Percentiles rank a stretch among this genome's conserved stretches.
Conservation (phyloP, 176 grass and related monocot species). For the Rhynchospora tenuis region DNA sequence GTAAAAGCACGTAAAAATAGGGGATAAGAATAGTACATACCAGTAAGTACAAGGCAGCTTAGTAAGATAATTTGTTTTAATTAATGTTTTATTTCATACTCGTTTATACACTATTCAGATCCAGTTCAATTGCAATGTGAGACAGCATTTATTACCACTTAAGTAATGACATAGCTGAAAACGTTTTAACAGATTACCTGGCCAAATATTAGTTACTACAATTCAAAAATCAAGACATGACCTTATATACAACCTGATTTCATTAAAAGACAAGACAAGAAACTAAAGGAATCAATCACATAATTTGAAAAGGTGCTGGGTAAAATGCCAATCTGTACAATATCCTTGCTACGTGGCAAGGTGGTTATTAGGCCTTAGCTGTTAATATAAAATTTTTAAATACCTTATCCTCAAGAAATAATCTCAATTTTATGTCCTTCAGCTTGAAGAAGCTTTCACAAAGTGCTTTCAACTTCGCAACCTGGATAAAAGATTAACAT, state of each 20-base stretch:
- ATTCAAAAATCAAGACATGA: neutral
- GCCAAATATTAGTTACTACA: neutral
- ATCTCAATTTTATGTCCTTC: slow-evolving; percentile 60
- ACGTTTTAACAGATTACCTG: neutral
- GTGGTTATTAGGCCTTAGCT: neutral
- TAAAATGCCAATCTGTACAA: neutral
- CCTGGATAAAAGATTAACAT: slow-evolving; percentile 15
- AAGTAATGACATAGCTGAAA: neutral
- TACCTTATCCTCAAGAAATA: slow-evolving; percentile 92
- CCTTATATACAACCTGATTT: neutral
- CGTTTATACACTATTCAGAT: neutral
- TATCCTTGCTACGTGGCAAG: neutral
- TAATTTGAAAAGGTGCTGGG: neutral
- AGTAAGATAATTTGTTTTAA: neutral
- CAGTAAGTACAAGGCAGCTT: neutral
- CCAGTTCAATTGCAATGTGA: neutral
- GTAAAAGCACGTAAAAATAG: neutral
- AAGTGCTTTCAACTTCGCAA: slow-evolving; percentile 74
- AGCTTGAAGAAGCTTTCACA: slow-evolving; percentile 94
- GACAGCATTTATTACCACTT: neutral
- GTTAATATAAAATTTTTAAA: neutral
- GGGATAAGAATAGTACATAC: neutral
- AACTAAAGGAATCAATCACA: neutral
- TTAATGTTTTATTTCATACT: neutral
- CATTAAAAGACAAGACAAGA: neutral